Conservation (phyloP, 164 flowering plant species). For the Magnolia sinica region DNA sequence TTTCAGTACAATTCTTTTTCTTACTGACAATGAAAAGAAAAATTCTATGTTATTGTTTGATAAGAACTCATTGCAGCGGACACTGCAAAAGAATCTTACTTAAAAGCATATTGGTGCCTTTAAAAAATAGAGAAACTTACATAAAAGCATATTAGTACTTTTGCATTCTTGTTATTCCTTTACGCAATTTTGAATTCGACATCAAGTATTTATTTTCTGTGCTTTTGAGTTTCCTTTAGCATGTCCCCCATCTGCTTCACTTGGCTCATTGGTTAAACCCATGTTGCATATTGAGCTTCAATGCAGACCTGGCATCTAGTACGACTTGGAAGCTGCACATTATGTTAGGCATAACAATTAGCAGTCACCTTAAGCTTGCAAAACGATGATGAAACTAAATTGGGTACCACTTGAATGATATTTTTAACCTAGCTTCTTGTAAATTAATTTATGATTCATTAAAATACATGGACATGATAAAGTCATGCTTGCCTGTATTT, state of each 20-base stretch:
- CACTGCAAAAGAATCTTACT: no score
- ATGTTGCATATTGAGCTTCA: not conserved
- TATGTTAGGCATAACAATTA: not conserved
- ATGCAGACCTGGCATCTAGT: not conserved
- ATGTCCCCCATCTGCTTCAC: not conserved
- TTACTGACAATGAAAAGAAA: no score
- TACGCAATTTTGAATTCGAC: no score
- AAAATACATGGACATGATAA: not conserved
- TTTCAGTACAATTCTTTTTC: no score
- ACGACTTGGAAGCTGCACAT: not conserved
- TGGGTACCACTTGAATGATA: not conserved
- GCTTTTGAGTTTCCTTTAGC: no score
- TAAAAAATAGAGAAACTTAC: no score
- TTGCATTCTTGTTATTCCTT: no score
- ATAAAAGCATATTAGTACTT: no score
- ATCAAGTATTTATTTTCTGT: no score
- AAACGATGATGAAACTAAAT: not conserved
- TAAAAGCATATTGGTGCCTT: no score
- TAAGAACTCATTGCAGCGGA: no score
- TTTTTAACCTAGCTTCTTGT: not conserved
- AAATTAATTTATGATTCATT: not conserved
- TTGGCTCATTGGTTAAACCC: not conserved
- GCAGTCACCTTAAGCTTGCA: not conserved
- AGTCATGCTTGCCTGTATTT: not conserved
- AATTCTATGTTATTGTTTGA: no score